These are phyloP conservation scores for Aspergillus versicolor DNA, from an alignment of 2,329 filamentous ascomycete species.

Conservation along the genomic window DNA sequence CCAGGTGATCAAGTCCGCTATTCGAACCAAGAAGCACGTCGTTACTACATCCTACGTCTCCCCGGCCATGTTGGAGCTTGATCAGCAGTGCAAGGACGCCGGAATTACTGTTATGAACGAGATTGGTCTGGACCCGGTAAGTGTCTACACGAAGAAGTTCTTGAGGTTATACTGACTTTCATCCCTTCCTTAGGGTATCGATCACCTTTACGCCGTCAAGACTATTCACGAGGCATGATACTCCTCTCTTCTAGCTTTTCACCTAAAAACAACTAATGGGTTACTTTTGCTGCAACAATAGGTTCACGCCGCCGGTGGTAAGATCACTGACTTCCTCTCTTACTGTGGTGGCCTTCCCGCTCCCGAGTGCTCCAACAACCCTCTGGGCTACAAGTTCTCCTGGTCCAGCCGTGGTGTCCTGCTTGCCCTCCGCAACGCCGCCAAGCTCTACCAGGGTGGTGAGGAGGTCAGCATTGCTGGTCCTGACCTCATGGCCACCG, in stretches of 20 bases:
- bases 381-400: slow-evolving; percentile 90
- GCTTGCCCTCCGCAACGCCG: slow-evolving; percentile 81
- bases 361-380: slow-evolving; percentile 78
- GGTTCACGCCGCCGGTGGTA: slow-evolving; percentile 84
- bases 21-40: slow-evolving; percentile 91
- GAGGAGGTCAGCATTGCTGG: slow-evolving; percentile 66
- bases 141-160: slow-evolving; percentile 3
- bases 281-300: slow-evolving; percentile 37
- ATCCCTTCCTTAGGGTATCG: slow-evolving; percentile 31
- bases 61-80: slow-evolving; percentile 86
- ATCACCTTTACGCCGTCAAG: slow-evolving; percentile 74
- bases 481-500: slow-evolving; percentile 75
- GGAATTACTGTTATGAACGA: slow-evolving; percentile 98
- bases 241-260: background rate
- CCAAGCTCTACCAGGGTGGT: slow-evolving; percentile 78
- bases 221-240: slow-evolving; percentile 59
- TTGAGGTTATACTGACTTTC: background rate
- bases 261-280: background rate
- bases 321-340: slow-evolving; percentile 76
- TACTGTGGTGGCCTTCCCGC: slow-evolving; percentile 81
- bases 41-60: slow-evolving; percentile 94
- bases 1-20: slow-evolving; percentile 87
- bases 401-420: slow-evolving; percentile 80
- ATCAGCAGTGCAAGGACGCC: slow-evolving; percentile 78
- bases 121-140: slow-evolving; percentile 64